Evolutionary conservation across 2,329 filamentous ascomycete species (phyloP), one percentile per base, ranked within the genome.

Genomic region (Neonectria magnoliae): DNA sequence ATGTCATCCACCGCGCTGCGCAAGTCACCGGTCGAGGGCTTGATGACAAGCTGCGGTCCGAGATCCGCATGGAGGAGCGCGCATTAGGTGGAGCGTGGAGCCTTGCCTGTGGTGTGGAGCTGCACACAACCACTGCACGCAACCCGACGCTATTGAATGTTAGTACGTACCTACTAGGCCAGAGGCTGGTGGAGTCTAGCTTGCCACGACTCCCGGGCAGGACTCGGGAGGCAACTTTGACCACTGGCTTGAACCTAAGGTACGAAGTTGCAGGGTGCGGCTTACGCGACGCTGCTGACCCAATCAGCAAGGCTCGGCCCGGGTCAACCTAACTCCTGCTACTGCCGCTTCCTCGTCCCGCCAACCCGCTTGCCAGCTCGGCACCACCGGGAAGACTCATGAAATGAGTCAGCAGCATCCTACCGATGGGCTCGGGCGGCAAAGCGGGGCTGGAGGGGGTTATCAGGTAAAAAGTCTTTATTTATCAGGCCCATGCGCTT

Each of bases 401-500:
- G 25, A 7, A 11, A 51, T 51, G 48, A 51, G 27, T 51, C 48
- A 51, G 48, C 48, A 50, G 45, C 27, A 18, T 25, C 16, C 16
- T 16, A 50, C 27, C 5, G 29, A 51, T 51, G 48, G 31, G 67
- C 25, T 5, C 25, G 5, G 25, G 25, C 64, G 68, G 68, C 14
- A 31, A 18, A 57, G 67, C 67, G 68, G 68, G 68, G 68, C 54
- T 62, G 50, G 60, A 52, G 52, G 63, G 63, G 63, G 61, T 57
- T 47, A 50, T 44, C 41, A 60, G 57, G 57, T 55, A 71, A 72
- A 73, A 73, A 73, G 66, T 68, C 66, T 68, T 62, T 64, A 41
- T 64, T 72, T 69, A 70, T 71, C 68, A 62, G 60, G 18, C n/a
- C 48, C 16, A 33, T 33, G 29, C 25, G 38, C 38, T 42, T 48